Conservation (phyloP, 1,284 basidiomycete genomes). For the Pascua sp. region DNA sequence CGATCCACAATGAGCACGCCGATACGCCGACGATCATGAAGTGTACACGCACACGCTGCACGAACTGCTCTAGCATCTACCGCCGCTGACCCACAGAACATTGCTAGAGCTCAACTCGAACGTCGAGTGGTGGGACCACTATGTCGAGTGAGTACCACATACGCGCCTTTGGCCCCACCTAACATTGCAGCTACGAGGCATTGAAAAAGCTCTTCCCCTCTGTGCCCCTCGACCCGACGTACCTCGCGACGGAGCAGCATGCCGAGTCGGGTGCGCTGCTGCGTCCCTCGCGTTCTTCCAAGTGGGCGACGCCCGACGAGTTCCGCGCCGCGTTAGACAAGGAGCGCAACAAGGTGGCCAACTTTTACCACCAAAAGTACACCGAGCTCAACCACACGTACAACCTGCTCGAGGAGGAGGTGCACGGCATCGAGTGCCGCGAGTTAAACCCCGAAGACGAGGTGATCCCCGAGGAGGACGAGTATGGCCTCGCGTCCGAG, state of each 20-base stretch:
- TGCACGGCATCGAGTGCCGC: slow-evolving; percentile 63
- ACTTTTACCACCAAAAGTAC: slow-evolving; percentile 77
- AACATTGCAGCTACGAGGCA: slow-evolving; percentile 64
- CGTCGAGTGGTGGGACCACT: slow-evolving; percentile 91
- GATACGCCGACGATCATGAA: neutral
- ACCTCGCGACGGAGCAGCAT: slow-evolving; percentile 57
- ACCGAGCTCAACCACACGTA: slow-evolving; percentile 66
- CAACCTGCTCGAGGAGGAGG: slow-evolving; percentile 62
- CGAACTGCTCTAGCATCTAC: no score
- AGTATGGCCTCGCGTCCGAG: slow-evolving; percentile 21
- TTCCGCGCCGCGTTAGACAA: slow-evolving; percentile 75
- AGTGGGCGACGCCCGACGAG: slow-evolving; percentile 53
- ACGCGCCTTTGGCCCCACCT: neutral
- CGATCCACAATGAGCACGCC: neutral
- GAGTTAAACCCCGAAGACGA: slow-evolving; percentile 54
- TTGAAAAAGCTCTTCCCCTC: slow-evolving; percentile 67
- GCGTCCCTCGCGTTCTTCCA: slow-evolving; percentile 53
- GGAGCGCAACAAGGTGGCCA: slow-evolving; percentile 76
- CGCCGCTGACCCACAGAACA: slow-evolving; percentile 47
- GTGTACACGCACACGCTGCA: neutral
- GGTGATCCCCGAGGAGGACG: slow-evolving; percentile 54
- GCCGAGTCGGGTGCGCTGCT: slow-evolving; percentile 57
- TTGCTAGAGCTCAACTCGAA: slow-evolving; percentile 91
- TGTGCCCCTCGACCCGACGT: slow-evolving; percentile 45
- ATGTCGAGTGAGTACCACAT: slow-evolving; percentile 57